Base-by-base conservation (phyloP, 495 filamentous ascomycete species). In the Clohesyomyces aquaticus region DNA sequence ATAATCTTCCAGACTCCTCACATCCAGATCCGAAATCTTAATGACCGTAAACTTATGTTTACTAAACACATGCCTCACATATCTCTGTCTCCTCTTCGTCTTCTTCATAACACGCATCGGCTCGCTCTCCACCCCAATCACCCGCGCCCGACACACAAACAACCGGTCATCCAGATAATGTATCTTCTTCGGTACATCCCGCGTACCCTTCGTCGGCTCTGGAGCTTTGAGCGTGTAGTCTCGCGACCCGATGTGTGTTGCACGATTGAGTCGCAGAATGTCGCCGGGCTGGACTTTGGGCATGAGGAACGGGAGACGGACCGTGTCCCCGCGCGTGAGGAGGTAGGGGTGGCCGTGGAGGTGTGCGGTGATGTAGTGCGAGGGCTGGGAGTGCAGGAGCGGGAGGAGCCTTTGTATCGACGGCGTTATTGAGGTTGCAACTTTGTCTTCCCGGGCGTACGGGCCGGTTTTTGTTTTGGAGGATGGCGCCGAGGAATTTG, bases 271-370 rank as follows among this genome's bases (percentile, higher is more conserved):
- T 16, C 93, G 89, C 47, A 98, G 78, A 35, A 91, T 75, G 71
- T 96, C 91, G 0, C 94, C 94, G 0, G 91, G 85, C 54, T 81
- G 77, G 1, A 95, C 93, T 26, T 84, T 85, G 25, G 88, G 87
- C 88, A 98, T 91, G 66, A 84, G 84, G 82, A 98, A 98, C n/a
- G 94, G 95, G 43, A 98, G 85, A n/a, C 91, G 90, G 1, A 98
- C 67, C 41, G 81, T 82, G 74, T 98, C 94, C 63, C 94, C 95
- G 32, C 76, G 77, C 0, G 91, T 98, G 64, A 98, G 83, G 4
- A 98, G 91, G 83, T 96, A 98, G 18, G 92, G 91, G 19, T 82
- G 82, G 3, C 85, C 88, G 79, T 98, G 91, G 70, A 98, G 86
- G 77, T 94, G 90, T 10, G 89, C 81, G 25, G 87, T 88, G 61